Base-by-base conservation (phyloP, 2,329 filamentous ascomycete genomes). In the Fusarium annulatum region DNA sequence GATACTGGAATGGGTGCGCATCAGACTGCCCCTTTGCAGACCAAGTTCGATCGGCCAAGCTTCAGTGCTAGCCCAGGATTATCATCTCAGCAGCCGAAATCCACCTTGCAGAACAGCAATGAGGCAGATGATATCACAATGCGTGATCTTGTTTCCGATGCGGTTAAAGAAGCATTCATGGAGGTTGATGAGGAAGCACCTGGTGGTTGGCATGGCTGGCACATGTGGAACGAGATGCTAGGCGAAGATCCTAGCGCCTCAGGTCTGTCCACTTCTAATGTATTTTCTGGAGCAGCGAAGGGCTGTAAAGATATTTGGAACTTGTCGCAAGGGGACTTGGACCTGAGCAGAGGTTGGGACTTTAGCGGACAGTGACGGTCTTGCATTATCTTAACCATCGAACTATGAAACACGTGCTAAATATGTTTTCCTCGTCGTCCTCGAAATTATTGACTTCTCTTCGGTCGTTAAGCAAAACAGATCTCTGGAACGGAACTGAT, bases 401-500 rank as follows among this genome's bases (percentile, higher is more conserved):
- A 39, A 7, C 18, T 21, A 39, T 11, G 12, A 39, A 7, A 21
- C 11, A 11, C 11, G 11, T 11, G 7, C 11, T 39, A 21, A 12
- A 39, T 39, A 18, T 6, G 19, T 39, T 39, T 38, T 39, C 11
- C 1, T 39, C 3, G 38, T 39, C 38, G 11, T 21, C 38, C 18
- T 39, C 19, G 10, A 21, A 39, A 21, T 10, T 19, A 19, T 19
- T 5, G 23, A 7, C n/a, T 12, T 45, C 42, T 45, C 10, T 9
- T 43, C 4, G 16, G n/a, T 4, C 38, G 7, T 12, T 19, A 26
- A 11, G 5, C 4, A 49, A 9, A 9, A 4, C 7, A 11, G 3
- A 21, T 21, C 9, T 9, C 7, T 9, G 0, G 4, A 10, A 28
- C 15, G 0, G 2, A 8, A 5, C 14, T 16, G 6, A 30, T 8